These are phyloP conservation scores for Arthrinium puccinioides DNA, from an alignment of 2,329 filamentous ascomycete species.

Conservation along the genomic window DNA sequence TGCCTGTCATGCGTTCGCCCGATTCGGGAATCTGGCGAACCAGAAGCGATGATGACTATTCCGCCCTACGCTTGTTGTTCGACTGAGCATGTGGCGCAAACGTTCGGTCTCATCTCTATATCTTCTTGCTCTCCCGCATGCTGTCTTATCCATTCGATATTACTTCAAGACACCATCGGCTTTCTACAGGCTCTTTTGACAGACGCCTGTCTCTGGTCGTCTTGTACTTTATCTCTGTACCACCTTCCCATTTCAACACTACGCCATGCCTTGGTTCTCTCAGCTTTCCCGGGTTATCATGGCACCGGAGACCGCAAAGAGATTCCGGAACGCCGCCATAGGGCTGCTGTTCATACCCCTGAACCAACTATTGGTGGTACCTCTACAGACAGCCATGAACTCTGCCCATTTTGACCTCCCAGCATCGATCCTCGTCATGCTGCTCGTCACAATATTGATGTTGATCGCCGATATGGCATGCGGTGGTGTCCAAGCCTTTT, in stretches of 20 bases:
- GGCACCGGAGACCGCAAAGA: constrained; percentile 12
- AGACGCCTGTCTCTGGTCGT: constrained; percentile 12
- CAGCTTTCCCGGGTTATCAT: constrained; percentile 16
- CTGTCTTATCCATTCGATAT: constrained; percentile 13
- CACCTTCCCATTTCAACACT: neutral
- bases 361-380: constrained; percentile 17
- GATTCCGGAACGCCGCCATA: constrained; percentile 17
- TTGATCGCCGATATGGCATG: constrained; percentile 14
- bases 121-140: constrained; percentile 4
- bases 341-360: constrained; percentile 16
- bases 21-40: no score
- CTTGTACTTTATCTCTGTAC: constrained; percentile 8
- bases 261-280: constrained; percentile 11
- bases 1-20: no score
- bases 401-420: constrained; percentile 18
- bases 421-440: constrained; percentile 23
- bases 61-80: constrained; percentile 4
- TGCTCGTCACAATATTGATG: constrained; percentile 14
- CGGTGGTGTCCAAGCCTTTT: constrained; percentile 11
- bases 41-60: constrained; percentile 1
- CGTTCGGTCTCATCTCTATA: constrained; percentile 8
- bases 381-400: constrained; percentile 17
- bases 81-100: constrained; percentile 11
- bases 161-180: constrained; percentile 13
- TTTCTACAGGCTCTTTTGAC: constrained; percentile 2